Evolutionary conservation across 352 stramenopile genomes (phyloP), one percentile per base, ranked within the genome.

Genomic region (Phytopythium montanum): DNA sequence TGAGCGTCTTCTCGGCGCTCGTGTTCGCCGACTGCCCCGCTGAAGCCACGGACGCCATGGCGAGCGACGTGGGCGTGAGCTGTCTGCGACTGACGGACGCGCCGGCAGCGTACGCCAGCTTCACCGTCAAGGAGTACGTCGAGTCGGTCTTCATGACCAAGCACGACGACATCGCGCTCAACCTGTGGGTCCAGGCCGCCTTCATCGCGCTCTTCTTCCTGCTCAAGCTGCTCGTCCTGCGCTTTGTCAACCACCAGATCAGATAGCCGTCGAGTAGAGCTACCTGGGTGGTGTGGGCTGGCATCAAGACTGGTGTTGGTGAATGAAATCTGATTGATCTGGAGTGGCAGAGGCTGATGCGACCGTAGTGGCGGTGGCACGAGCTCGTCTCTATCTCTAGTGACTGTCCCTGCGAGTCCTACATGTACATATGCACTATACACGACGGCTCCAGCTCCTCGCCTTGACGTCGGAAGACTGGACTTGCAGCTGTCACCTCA

Each of bases 21-120:
- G 39, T 66, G 5, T 69, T 67, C 41, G 62, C 23, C 0, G 54
- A 69, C 55, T 73, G 65, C 33, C n/a, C 31, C 4, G 51, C 19
- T 4, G 42, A 48, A 46, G 13, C 39, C 42, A 14, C 46, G 2
- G 13, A 61, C 44, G 48, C 42, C 8, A 49, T 7, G 10, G 42
- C 38, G 38, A 50, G 25, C 7, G 51, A 16, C 6, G 48, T 57
- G 14, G 33, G 18, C 0, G 54, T 72, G 23, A 61, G 68, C 10
- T 72, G 68, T 19, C 49, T 60, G 34, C 6, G 13, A 8, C 33
- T 75, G 19, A 18, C 48, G 7, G 36, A 70, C 39, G 48, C 64
- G 10, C 59, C 58, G 5, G n/a, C 59, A 29, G n/a, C 55, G 51
- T 50, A 62, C 28, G 44, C 61, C 7, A 59, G 46, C 4, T 19